Evolutionary conservation across 176 grass and related monocot species (phyloP), one percentile per base, ranked within the genome.

Genomic region (Phyllostachys edulis): DNA sequence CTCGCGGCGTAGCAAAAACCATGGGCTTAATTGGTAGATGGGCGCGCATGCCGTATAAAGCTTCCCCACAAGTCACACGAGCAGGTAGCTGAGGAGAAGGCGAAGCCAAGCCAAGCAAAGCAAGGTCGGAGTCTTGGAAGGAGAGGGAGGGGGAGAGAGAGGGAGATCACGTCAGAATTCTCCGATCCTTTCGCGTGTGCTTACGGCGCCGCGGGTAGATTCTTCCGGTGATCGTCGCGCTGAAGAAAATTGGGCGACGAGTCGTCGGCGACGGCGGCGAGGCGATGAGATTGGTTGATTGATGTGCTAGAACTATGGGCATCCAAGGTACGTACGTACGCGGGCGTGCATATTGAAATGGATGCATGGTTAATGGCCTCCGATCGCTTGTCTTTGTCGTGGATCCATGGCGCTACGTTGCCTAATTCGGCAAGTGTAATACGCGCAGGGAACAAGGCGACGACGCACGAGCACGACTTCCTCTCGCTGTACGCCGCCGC

Each of bases 401-500:
- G 14, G 41, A 63, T 63, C 41, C 71, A 66, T 29, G 60, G 57
- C 21, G 14, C 17, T 14, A 20, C 5, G 20, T 39, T 9, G 59
- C 59, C 32, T 84, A 72, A 90, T 78, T 73, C 16, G 14, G 34
- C n/a, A 20, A 82, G n/a, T 0, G 8, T 29, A 13, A 46, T 45
- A 6, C 17, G 1, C 15, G 64, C 89, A 97, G 94, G 89, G 74
- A 97, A 94, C 67, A 94, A 92, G 84, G 78, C 91, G 36, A 87
- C 89, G 74, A 87, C 89, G 69, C 89, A 87, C 68, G 89, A 94
- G 72, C 94, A 94, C 80, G 91, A 97, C 79, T 97, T 94, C 87
- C 91, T 97, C 71, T 92, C 94, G 69, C 85, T 92, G 42, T 90
- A 94, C 89, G 24, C 87, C 51, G 32, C 57, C 23, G 59, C 66